Conservation (phyloP, 495 filamentous ascomycete genomes). For the Aspergillus cristatus region DNA sequence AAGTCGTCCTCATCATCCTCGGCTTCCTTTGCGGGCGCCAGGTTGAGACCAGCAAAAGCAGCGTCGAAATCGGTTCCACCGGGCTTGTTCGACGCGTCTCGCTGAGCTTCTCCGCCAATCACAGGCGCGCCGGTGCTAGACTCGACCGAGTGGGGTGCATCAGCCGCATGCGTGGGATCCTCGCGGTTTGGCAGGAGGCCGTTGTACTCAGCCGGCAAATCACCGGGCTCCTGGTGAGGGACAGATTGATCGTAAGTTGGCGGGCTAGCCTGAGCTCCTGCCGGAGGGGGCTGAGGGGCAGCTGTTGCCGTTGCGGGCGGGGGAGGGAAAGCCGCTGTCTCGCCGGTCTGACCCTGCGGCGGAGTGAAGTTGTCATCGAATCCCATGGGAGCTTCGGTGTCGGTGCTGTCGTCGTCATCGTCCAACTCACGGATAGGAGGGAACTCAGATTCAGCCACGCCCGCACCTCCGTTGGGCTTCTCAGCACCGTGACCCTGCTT, state of each 20-base stretch:
- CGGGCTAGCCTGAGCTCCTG: constrained; percentile 53
- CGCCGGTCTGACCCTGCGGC: constrained; percentile 24
- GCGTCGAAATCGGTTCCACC: constrained; percentile 67
- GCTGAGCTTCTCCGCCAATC: constrained; percentile 27
- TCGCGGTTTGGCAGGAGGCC: constrained; percentile 56
- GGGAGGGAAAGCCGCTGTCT: constrained; percentile 31
- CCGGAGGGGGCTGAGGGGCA: constrained; percentile 32
- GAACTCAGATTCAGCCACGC: constrained; percentile 55
- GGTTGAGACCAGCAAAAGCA: constrained; percentile 73
- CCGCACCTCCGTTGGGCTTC: constrained; percentile 24
- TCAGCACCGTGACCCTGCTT: constrained; percentile 15
- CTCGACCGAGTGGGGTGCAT: constrained; percentile 39
- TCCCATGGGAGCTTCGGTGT: constrained; percentile 57
- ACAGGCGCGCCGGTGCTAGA: constrained; percentile 33
- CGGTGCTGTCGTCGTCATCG: constrained; percentile 60
- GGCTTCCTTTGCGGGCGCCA: constrained; percentile 62
- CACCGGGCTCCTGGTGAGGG: constrained; percentile 18
- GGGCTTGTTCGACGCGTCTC: constrained; percentile 20
- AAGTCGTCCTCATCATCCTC: constrained; percentile 65
- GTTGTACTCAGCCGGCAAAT: constrained; percentile 51
- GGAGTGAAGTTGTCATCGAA: constrained; percentile 93
- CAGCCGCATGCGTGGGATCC: constrained; percentile 48
- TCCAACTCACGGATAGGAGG: constrained; percentile 85
- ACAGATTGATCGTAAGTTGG: constrained; percentile 50
- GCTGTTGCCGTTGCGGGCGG: constrained; percentile 19